A percentile compares a stretch with the other conserved stretches of the same genome.
phyloP scores from a whole-genome alignment of 306 rosid species.

The Vigna mungo region DNA sequence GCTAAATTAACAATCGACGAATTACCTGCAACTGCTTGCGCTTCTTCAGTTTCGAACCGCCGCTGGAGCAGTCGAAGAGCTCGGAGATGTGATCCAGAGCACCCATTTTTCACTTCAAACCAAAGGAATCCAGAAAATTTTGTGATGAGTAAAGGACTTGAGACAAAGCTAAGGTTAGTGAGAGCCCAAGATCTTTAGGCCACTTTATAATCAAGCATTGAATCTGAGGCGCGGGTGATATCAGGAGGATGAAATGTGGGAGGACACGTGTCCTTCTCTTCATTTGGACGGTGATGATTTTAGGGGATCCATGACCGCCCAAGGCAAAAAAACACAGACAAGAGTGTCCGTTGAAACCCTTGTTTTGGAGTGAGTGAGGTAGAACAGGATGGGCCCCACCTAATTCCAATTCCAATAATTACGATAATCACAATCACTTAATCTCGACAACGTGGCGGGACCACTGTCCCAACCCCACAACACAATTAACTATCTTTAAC shows the following conservation, averaged over 20 bases:
- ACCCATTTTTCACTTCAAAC: slow-evolving; percentile 35
- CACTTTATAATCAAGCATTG: background rate
- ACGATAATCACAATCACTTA: background rate
- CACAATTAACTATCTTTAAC: too few relatives aligned
- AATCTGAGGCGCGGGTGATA: background rate
- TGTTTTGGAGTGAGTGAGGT: too few relatives aligned
- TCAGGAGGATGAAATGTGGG: background rate
- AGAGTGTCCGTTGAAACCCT: background rate
- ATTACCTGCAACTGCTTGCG: slow-evolving; percentile 81
- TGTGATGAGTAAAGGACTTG: background rate
- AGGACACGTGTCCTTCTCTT: background rate
- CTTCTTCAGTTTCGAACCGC: slow-evolving; percentile 41
- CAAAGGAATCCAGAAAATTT: too few relatives aligned
- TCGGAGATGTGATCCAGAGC: slow-evolving; percentile 62
- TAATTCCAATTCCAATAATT: background rate
- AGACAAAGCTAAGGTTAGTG: too few relatives aligned
- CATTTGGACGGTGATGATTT: slow-evolving; percentile 14
- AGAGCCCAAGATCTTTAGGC: too few relatives aligned
- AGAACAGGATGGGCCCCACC: background rate
- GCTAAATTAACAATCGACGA: background rate
- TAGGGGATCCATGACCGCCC: slow-evolving; percentile 20
- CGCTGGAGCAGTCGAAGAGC: slow-evolving; percentile 54
- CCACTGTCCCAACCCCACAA: background rate
- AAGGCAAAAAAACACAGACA: background rate
- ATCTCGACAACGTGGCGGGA: background rate